Percentiles rank a stretch among this genome's conserved stretches.
Conservation (phyloP, 2,329 filamentous ascomycete species). For the Botryotinia convoluta region DNA sequence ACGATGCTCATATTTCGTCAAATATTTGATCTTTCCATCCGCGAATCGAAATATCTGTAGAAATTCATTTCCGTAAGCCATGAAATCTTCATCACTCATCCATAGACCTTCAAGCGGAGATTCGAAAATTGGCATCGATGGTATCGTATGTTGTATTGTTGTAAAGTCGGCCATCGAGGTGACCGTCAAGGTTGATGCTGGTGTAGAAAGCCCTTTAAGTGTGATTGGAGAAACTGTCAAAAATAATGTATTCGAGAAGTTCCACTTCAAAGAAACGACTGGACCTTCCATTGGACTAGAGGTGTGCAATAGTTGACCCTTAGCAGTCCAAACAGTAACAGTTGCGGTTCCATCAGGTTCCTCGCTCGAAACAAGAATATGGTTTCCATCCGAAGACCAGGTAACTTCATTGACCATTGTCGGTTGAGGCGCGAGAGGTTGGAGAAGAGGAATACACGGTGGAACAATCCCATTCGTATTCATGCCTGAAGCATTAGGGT, state of each 20-base stretch:
- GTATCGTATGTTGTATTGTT: conserved; percentile 46
- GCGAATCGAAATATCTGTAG: conserved; percentile 50
- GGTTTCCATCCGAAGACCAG: conserved; percentile 56
- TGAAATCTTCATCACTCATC: conserved; percentile 57
- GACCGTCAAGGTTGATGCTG: conserved; percentile 54
- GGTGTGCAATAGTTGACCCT: conserved; percentile 51
- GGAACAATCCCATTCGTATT: conserved; percentile 27
- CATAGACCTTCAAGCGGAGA: conserved; percentile 58
- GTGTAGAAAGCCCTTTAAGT: conserved; percentile 46
- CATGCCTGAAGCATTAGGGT: not conserved
- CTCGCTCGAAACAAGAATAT: conserved; percentile 58
- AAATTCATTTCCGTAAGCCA: conserved; percentile 57
- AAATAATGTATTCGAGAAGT: conserved; percentile 52
- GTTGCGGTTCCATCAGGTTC: conserved; percentile 46
- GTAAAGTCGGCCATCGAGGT: conserved; percentile 39
- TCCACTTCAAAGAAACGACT: conserved; percentile 61
- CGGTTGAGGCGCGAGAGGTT: conserved; percentile 51
- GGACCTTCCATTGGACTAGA: conserved; percentile 60
- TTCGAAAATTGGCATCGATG: conserved; percentile 49
- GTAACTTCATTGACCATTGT: conserved; percentile 58
- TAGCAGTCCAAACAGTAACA: conserved; percentile 55
- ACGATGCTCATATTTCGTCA: conserved; percentile 52
- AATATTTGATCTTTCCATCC: conserved; percentile 46
- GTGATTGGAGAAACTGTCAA: conserved; percentile 52
- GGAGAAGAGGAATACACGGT: conserved; percentile 47